Evolutionary conservation across 2,329 filamentous ascomycete species (phyloP).

Genomic region (Fusarium nodosum): DNA sequence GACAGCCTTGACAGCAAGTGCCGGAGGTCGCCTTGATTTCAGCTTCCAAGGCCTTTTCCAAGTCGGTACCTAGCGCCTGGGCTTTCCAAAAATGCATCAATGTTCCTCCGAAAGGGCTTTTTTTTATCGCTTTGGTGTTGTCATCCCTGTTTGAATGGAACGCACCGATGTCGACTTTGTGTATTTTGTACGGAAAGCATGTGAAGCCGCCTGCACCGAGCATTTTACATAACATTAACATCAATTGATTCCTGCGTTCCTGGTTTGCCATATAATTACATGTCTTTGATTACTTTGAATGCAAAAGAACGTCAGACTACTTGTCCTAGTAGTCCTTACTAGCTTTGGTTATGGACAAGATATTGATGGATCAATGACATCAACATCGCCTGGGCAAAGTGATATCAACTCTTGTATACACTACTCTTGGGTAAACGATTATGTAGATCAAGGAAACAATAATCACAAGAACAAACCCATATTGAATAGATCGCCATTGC

Average conservation of each 20-base stretch:
- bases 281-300: neutral
- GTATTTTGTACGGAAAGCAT: conserved; percentile 20
- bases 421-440: conserved; percentile 2
- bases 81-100: conserved; percentile 19
- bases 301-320: neutral
- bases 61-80: conserved; percentile 15
- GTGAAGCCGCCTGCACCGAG: conserved; percentile 24
- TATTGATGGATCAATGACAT: conserved; percentile 34
- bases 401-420: neutral
- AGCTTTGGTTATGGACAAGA: conserved; percentile 10
- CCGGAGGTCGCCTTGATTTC: conserved; percentile 36
- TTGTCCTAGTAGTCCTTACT: neutral
- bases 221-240: conserved; percentile 2
- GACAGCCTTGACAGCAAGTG: conserved; percentile 11
- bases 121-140: conserved; percentile 13
- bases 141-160: conserved; percentile 29
- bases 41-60: conserved; percentile 31
- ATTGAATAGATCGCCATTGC: neutral
- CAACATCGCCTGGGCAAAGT: conserved; percentile 24
- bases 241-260: neutral
- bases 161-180: conserved; percentile 26
- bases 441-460: neutral
- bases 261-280: neutral
- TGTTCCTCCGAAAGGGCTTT: conserved; percentile 25
- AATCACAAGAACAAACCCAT: neutral